Evolutionary conservation across 495 filamentous ascomycete genomes (phyloP), one percentile per base, ranked within the genome.

Genomic region (Aspergillus bridgeri): DNA sequence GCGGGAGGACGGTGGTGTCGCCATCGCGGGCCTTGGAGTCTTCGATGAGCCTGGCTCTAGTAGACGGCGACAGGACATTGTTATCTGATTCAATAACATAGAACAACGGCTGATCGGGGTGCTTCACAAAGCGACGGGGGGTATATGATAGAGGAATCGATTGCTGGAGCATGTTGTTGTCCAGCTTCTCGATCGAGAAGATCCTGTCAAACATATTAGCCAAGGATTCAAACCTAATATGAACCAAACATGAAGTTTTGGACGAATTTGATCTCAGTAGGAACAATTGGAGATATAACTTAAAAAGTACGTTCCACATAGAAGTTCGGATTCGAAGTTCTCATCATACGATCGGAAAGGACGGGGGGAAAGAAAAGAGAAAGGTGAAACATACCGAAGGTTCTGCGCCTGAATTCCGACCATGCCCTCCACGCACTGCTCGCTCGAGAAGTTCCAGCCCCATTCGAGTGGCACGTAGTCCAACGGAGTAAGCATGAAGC

Each of bases 81-180:
- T 91, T 95, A 48, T 98, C 94, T 0, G 91, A 83, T 73, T 96
- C 91, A 50, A 96, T 91, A 8, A 91, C 91, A 62, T 98, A 98
- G 72, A 96, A 98, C 5, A 91, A 75, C 2, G 90, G 88, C 33
- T 89, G 83, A 3, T 96, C 91, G 0, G 92, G 94, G 68, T 97
- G 90, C 51, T 90, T 88, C 20, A 92, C 81, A 65, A 98, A 88
- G 53, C 84, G 86, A 53, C 91, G 88, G 5, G 94, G 94, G 0
- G 94, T 98, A 62, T 98, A 92, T 8, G 87, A 83, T n/a, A 98
- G 80, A 17, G 90, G 83, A 56, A 96, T 90, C 1, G 88, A 90
- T 64, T 96, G 89, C 68, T 96, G 90, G 9, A 94, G 83, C 61
- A 96, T 82, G 58, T 92, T 96, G 60, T 91, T 90, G 19, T 87